Evolutionary conservation across 371 early-diverging fungal genomes (phyloP).

Genomic region (Mortierella sp.): DNA sequence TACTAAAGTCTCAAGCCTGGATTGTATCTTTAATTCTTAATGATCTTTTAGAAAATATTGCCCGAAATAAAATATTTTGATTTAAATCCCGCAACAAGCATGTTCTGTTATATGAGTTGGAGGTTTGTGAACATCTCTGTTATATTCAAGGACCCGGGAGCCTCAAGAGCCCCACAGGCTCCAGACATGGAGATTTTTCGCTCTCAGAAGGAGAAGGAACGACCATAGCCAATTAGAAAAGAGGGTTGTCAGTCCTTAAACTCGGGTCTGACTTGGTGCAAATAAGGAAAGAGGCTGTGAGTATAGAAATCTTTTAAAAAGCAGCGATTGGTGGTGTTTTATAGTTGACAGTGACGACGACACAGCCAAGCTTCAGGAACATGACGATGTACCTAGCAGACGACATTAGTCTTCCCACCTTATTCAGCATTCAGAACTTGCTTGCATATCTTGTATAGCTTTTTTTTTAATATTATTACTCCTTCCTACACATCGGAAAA

Average conservation of each 20-base stretch:
- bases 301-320: neutral
- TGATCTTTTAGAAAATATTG: no score
- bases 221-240: neutral
- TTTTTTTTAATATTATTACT: no score
- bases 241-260: neutral
- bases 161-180: neutral
- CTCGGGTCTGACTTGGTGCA: neutral
- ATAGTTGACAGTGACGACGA: neutral
- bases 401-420: neutral
- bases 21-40: no score
- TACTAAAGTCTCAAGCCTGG: no score
- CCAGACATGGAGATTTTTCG: neutral
- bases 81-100: no score
- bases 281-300: conserved; percentile 6
- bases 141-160: no score
- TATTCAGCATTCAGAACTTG: neutral
- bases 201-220: neutral
- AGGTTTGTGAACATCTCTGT: no score
- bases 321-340: neutral
- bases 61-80: no score
- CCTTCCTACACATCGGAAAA: neutral
- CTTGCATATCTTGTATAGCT: no score
- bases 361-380: neutral
- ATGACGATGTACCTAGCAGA: neutral
- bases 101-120: no score